Conservation (phyloP, 2,329 filamentous ascomycete species). For the Aquanectria penicillioides region DNA sequence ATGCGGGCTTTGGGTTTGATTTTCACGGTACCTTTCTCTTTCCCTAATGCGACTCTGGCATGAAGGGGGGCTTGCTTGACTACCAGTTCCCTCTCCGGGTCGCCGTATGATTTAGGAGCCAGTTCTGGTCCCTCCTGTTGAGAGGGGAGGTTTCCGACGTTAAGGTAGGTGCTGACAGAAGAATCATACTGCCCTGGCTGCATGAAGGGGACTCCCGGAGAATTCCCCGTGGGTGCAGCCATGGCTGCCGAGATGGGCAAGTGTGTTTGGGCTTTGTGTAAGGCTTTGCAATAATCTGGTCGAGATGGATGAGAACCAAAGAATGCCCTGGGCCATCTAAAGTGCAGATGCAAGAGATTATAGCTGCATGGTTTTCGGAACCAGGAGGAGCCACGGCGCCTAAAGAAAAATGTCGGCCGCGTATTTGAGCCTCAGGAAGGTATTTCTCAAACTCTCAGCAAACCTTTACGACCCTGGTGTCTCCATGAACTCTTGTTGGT, state of each 20-base stretch:
- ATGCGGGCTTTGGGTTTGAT: neutral
- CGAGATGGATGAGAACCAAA: neutral
- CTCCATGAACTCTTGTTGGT: neutral
- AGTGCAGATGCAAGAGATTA: conserved; percentile 11
- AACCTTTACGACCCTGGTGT: conserved; percentile 2
- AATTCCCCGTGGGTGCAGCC: conserved; percentile 2
- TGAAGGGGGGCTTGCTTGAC: conserved; percentile 13
- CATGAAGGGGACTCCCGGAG: neutral
- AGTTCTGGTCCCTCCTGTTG: neutral
- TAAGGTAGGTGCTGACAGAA: neutral
- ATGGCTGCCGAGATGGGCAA: neutral
- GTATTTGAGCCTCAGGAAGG: neutral
- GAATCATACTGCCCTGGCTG: neutral
- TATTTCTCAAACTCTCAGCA: neutral
- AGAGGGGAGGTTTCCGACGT: neutral
- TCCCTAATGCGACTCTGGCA: conserved; percentile 16
- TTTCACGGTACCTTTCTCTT: conserved; percentile 20
- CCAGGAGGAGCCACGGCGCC: neutral
- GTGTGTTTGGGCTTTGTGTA: neutral
- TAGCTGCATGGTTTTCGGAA: conserved; percentile 12
- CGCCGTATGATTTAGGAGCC: neutral
- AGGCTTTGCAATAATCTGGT: conserved; percentile 1
- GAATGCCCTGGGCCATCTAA: conserved; percentile 1
- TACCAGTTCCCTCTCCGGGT: neutral
- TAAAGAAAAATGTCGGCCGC: neutral